Evolutionary conservation across 1,284 basidiomycete species (phyloP).

Genomic region (Neotropicomus parvogracilis): DNA sequence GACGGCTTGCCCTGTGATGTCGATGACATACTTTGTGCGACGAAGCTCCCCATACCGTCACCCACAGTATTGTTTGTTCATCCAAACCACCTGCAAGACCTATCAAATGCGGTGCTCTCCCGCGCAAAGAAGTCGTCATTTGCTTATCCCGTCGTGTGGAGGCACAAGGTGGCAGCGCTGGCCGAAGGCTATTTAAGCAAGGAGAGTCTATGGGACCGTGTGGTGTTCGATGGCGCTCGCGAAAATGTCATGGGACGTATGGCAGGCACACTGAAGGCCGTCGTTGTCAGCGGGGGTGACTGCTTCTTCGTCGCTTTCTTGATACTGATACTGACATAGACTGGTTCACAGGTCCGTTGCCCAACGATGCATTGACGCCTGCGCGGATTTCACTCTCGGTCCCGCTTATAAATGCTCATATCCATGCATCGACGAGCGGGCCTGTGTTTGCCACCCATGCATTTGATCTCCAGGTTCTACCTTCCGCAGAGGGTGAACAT

Average conservation of each 20-base stretch:
- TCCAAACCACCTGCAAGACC: slow-evolving; percentile 52
- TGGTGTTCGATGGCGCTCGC: slow-evolving; percentile 66
- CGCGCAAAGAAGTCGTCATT: slow-evolving; percentile 52
- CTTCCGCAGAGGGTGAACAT: slow-evolving; percentile 32
- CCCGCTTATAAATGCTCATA: slow-evolving; percentile 60
- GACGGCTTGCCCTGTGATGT: slow-evolving; percentile 32
- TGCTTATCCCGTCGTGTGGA: slow-evolving; percentile 58
- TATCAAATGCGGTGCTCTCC: slow-evolving; percentile 49
- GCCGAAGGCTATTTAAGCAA: slow-evolving; percentile 68
- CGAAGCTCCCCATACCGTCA: slow-evolving; percentile 56
- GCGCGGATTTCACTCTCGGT: slow-evolving; percentile 68
- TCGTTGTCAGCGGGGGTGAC: slow-evolving; percentile 65
- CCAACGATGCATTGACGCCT: slow-evolving; percentile 47
- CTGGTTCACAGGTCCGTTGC: slow-evolving; percentile 36
- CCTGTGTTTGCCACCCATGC: slow-evolving; percentile 73
- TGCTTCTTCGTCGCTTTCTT: slow-evolving; percentile 1
- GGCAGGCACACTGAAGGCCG: slow-evolving; percentile 54
- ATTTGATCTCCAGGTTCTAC: slow-evolving; percentile 70
- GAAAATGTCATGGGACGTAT: slow-evolving; percentile 54
- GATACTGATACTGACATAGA: slow-evolving; percentile 1
- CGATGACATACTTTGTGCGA: slow-evolving; percentile 46
- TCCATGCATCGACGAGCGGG: slow-evolving; percentile 58
- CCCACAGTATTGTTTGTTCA: slow-evolving; percentile 64
- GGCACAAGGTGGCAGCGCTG: slow-evolving; percentile 67
- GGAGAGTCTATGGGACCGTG: slow-evolving; percentile 74